These are phyloP conservation scores for Hypoxylon sp. DNA, from an alignment of 2,329 filamentous ascomycete genomes.

Conservation along the genomic window DNA sequence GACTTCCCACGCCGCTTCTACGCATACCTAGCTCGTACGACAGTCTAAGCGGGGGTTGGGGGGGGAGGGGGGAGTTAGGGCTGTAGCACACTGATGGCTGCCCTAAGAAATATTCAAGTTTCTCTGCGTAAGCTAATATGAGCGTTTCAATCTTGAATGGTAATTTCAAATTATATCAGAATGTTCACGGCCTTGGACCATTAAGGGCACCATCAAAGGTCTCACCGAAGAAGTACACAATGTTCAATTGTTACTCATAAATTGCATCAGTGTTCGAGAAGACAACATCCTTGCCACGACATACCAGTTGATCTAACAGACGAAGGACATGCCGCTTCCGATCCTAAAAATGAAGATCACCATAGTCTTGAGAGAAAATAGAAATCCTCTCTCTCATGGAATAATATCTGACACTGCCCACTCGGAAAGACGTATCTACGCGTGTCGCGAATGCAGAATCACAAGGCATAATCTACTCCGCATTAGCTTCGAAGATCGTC, in stretches of 20 bases:
- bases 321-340: neutral
- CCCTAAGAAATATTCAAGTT: neutral
- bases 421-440: neutral
- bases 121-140: neutral
- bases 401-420: neutral
- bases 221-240: too few relatives aligned
- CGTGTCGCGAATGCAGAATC: neutral
- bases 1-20: neutral
- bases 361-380: too few relatives aligned
- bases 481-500: neutral
- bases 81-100: neutral
- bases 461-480: neutral
- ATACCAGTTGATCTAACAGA: neutral
- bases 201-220: neutral
- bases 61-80: neutral
- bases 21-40: neutral
- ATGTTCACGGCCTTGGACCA: neutral
- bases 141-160: neutral
- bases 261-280: too few relatives aligned
- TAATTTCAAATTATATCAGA: neutral
- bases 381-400: too few relatives aligned
- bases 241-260: too few relatives aligned
- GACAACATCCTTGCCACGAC: neutral
- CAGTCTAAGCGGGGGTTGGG: neutral
- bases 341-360: neutral